phyloP scores from a whole-genome alignment of 2,329 filamentous ascomycete species.

The Colletotrichum tropicale region DNA sequence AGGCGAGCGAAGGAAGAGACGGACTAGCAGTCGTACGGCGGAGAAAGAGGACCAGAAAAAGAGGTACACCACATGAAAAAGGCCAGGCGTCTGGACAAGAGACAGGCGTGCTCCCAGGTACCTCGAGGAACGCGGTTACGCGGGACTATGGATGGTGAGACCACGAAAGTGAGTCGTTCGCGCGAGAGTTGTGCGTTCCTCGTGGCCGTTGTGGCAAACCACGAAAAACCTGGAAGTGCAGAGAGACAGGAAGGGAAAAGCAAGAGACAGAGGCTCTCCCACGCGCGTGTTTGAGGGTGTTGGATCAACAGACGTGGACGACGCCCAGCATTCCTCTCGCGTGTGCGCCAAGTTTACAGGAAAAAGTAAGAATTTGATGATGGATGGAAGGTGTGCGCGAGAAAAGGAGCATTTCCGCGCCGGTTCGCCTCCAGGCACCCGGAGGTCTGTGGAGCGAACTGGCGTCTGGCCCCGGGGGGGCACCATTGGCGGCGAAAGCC shows the following conservation, averaged over 20 bases:
- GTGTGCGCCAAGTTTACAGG: not conserved
- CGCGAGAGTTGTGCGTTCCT: conserved; percentile 15
- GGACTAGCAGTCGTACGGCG: not conserved
- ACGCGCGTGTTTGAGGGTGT: not conserved
- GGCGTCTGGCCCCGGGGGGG: not conserved
- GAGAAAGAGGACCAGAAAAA: not conserved
- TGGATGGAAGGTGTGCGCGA: not conserved
- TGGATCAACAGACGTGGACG: not conserved
- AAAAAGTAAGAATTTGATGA: not conserved
- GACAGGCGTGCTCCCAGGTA: not conserved
- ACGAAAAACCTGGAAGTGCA: not conserved
- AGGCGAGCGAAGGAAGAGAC: not conserved
- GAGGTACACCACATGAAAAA: not conserved
- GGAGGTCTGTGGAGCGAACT: not conserved
- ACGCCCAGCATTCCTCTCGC: not conserved
- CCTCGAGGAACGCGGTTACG: conserved; percentile 10
- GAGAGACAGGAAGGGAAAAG: not conserved
- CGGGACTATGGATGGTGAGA: conserved; percentile 1
- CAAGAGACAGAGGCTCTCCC: not conserved
- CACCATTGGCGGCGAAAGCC: not conserved
- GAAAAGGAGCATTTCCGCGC: not conserved
- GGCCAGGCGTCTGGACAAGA: not conserved
- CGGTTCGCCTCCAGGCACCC: not conserved
- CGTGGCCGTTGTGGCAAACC: conserved; percentile 4
- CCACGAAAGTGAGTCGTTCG: not conserved